Percentiles rank a stretch among this genome's conserved stretches.
Conservation (phyloP, 805 yeast species). For the Ogataea naganishii region DNA sequence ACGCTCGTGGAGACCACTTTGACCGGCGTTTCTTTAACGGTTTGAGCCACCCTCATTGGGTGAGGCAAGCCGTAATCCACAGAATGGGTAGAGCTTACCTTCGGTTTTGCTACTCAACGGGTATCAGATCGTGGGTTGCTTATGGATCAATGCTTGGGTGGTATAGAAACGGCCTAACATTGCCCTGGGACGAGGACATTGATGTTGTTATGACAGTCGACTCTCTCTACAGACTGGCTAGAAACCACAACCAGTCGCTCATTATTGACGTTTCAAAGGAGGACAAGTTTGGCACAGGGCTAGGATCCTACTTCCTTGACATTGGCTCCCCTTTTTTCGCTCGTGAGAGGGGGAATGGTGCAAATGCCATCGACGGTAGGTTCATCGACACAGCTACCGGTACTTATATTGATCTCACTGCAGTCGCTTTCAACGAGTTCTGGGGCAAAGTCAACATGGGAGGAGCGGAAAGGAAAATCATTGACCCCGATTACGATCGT, state of each 20-base stretch:
- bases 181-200: conserved; percentile 64
- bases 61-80: conserved; percentile 32
- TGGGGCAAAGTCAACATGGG: conserved; percentile 8
- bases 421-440: conserved; percentile 34
- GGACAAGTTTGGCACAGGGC: conserved; percentile 32
- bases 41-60: conserved; percentile 29
- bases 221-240: conserved; percentile 36
- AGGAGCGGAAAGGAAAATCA: conserved; percentile 9
- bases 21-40: conserved; percentile 50
- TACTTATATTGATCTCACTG: conserved; percentile 59
- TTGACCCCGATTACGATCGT: conserved; percentile 12
- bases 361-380: conserved; percentile 56
- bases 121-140: conserved; percentile 51
- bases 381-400: conserved; percentile 61
- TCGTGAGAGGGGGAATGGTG: conserved; percentile 41
- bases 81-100: conserved; percentile 44
- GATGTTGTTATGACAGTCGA: conserved; percentile 55
- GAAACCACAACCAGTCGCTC: conserved; percentile 39
- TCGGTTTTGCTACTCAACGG: conserved; percentile 35
- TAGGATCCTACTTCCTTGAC: conserved; percentile 46
- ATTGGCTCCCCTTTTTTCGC: conserved; percentile 40
- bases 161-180: conserved; percentile 52
- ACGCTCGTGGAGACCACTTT: conserved; percentile 29
- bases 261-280: conserved; percentile 29
- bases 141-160: conserved; percentile 60